Percentiles rank a stretch among this genome's conserved stretches.
Conservation (phyloP, 371 early-diverging fungal species). For the Massospora cicadina region DNA sequence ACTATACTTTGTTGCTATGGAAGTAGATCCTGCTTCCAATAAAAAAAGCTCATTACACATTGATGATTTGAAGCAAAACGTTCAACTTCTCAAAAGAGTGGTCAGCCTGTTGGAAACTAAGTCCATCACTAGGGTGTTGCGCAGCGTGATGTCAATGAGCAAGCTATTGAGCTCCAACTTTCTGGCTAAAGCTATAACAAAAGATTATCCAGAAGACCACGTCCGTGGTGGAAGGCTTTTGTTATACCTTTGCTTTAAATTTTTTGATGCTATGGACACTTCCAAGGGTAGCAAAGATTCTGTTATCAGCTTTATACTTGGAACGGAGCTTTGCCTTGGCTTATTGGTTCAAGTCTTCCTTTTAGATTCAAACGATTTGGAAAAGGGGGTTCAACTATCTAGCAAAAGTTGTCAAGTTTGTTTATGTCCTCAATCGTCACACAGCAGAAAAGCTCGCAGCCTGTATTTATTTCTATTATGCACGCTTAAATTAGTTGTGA, state of each 20-base stretch:
- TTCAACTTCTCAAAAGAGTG: slow-evolving; percentile 58
- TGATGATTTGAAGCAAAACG: slow-evolving; percentile 60
- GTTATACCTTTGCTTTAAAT: neutral
- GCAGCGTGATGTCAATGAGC: slow-evolving; percentile 60
- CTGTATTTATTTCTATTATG: slow-evolving; percentile 80
- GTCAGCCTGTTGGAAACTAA: slow-evolving; percentile 69
- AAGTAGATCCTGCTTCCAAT: neutral
- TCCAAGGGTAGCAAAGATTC: neutral
- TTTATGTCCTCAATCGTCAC: slow-evolving; percentile 58
- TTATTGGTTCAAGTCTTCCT: slow-evolving; percentile 59
- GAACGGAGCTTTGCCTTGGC: slow-evolving; percentile 68
- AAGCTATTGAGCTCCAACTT: slow-evolving; percentile 40
- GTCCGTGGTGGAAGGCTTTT: slow-evolving; percentile 1
- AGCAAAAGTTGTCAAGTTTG: slow-evolving; percentile 34
- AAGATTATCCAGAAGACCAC: slow-evolving; percentile 27
- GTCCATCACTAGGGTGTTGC: slow-evolving; percentile 70
- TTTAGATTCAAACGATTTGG: slow-evolving; percentile 51
- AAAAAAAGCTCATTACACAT: neutral
- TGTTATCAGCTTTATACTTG: slow-evolving; percentile 33
- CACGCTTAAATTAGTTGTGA: slow-evolving; percentile 65
- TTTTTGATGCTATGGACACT: neutral
- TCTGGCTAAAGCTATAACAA: slow-evolving; percentile 37
- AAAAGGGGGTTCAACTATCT: slow-evolving; percentile 52
- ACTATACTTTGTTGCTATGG: neutral
- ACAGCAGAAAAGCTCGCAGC: slow-evolving; percentile 79